Percentiles rank a stretch among this genome's conserved stretches.
Conservation (phyloP, 176 grass and related monocot genomes). For the Puya raimondii region DNA sequence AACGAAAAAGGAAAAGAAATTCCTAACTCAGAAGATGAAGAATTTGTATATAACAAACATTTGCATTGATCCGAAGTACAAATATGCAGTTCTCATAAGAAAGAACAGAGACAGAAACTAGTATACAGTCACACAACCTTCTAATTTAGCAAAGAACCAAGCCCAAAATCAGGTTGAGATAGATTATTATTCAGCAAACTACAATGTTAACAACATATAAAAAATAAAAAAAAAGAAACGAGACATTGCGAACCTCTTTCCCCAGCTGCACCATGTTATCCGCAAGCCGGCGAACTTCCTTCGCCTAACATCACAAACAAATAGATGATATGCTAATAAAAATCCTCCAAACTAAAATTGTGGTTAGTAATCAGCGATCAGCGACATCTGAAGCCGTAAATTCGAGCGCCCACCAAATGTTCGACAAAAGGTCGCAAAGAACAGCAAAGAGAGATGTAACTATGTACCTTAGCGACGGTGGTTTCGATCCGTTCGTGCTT, state of each 20-base stretch:
- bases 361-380: no score
- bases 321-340: background rate
- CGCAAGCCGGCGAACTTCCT: conserved; percentile 74
- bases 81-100: no score
- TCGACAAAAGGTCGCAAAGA: conserved; percentile 4
- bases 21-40: no score
- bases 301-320: conserved; percentile 48
- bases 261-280: conserved; percentile 98
- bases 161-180: background rate
- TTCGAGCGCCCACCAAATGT: background rate
- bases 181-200: background rate
- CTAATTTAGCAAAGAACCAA: no score
- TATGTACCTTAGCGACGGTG: conserved; percentile 64
- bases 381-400: background rate
- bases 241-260: conserved; percentile 45
- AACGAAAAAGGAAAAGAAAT: no score
- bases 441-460: background rate
- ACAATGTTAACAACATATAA: background rate
- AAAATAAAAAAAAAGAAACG: background rate
- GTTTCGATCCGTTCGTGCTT: conserved; percentile 98
- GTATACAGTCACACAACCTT: no score
- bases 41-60: no score
- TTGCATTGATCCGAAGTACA: no score
- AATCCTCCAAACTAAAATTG: no score
- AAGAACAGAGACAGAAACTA: no score